Percentiles rank a stretch among this genome's conserved stretches.
phyloP scores from a whole-genome alignment of 1,284 basidiomycete genomes.

The Leccinum proliferum region DNA sequence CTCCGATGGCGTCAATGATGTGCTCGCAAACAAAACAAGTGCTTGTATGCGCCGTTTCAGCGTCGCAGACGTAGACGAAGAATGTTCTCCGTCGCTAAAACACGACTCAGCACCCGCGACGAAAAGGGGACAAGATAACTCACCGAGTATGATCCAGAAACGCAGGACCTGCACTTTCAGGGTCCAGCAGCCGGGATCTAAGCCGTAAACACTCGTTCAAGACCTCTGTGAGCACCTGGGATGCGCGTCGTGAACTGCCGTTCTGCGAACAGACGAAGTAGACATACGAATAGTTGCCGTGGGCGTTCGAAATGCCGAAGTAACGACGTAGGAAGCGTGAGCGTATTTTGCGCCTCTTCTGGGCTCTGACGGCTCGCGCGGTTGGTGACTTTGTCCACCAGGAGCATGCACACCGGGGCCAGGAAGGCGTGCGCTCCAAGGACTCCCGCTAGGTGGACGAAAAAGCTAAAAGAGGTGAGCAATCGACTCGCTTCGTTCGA shows the following conservation, averaged over 20 bases:
- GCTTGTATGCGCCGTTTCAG: slow-evolving; percentile 60
- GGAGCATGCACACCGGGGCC: slow-evolving; percentile 79
- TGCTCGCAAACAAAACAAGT: slow-evolving; percentile 49
- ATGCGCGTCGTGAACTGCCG: slow-evolving; percentile 14
- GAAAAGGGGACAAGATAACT: neutral
- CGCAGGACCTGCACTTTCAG: slow-evolving; percentile 36
- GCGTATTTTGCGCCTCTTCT: slow-evolving; percentile 53
- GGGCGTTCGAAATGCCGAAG: slow-evolving; percentile 52
- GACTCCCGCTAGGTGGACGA: slow-evolving; percentile 84
- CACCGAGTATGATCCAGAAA: slow-evolving; percentile 57
- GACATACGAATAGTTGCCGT: slow-evolving; percentile 50
- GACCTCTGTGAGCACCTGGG: slow-evolving; percentile 60
- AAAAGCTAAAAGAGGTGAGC: slow-evolving; percentile 58
- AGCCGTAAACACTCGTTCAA: slow-evolving; percentile 64
- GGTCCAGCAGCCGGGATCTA: slow-evolving; percentile 38
- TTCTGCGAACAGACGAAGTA: neutral
- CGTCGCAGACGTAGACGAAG: slow-evolving; percentile 36
- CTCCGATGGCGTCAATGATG: slow-evolving; percentile 39
- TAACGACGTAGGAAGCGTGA: slow-evolving; percentile 64
- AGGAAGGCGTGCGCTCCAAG: slow-evolving; percentile 83
- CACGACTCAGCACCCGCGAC: slow-evolving; percentile 1
- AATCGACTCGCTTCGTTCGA: slow-evolving; percentile 2
- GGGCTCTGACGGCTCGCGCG: slow-evolving; percentile 63
- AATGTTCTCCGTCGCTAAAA: slow-evolving; percentile 50
- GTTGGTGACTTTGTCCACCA: slow-evolving; percentile 76